Evolutionary conservation across 495 filamentous ascomycete species (phyloP), one percentile per base, ranked within the genome.

Genomic region (Penicillium paradoxum): DNA sequence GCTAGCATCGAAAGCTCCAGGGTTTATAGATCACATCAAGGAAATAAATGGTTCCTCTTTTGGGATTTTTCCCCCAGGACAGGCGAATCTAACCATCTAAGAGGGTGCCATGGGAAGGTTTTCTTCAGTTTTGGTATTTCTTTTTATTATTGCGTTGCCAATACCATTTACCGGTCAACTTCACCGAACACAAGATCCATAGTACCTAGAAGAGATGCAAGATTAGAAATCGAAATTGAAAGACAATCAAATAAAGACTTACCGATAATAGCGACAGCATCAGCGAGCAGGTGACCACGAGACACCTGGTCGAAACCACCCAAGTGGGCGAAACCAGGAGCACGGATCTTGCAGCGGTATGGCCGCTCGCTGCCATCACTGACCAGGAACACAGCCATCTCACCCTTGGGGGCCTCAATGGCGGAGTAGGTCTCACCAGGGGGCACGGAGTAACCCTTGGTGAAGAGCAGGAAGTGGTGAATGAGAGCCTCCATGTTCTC

Each of bases 401-500:
- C 93, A 64, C 93, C 93, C 83, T 99, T 99, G 49, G 93, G 93
- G 18, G 93, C 93, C 77, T 99, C 93, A 59, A 99, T 99, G 27
- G 88, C 91, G 8, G 83, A 88, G 76, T 99, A 99, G 9, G 93
- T 99, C 79, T 99, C 93, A 40, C 93, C 93, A 2, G 93, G 93
- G n/a, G 93, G 93, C 8, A 99, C 93, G 36, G 88, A 81, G 71
- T 97, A 99, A 50, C 93, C 93, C 79, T 97, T 99, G 66, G 90
- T 96, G 75, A 91, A 99, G 29, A 99, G 83, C 43, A 99, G 75
- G 80, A 99, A 99, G 79, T 99, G 93, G 73, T 99, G 93, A 68
- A 99, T 99, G 13, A 99, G 80, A 18, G 93, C 92, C 72, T 99
- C 93, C 95, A 99, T 99, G 74, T 99, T 87, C 80, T 99, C 93